Evolutionary conservation across 2,329 filamentous ascomycete genomes (phyloP), one percentile per base, ranked within the genome.

Genomic region (Raffaelea arxii): DNA sequence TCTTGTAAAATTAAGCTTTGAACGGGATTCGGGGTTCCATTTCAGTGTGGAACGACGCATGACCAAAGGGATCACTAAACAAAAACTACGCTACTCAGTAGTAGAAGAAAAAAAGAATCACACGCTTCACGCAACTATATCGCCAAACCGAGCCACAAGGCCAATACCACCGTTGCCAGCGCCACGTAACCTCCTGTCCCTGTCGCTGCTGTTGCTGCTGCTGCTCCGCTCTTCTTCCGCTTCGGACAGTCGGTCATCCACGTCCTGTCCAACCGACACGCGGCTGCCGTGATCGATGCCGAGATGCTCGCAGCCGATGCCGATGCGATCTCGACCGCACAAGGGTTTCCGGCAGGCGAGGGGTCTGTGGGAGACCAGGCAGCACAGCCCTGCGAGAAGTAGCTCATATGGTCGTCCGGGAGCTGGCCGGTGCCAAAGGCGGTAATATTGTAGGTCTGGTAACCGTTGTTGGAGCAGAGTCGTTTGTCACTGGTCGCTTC

Each of bases 281-380:
- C 27, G 21, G 35, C n/a, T 21, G 36, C 25, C 12, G 23, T 25
- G 32, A 24, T 35, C 30, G 25, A 27, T 21, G 39, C 22, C 35
- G 46, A 35, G 9, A 19, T 14, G 39, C 43, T 46, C 46, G 40
- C 41, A 7, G 46, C 18, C 30, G 49, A 46, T 5, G 41, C 49
- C 16, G 52, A 46, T 23, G 55, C 51, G 18, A 47, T 44, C 46
- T 53, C 49, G 48, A 44, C 40, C 56, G 53, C 25, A 23, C 23
- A 55, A 37, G 24, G 12, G 1, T 19, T 10, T 46, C 22, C 18
- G 37, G 11, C 27, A 25, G 14, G 23, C 25, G 10, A 16, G n/a
- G n/a, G 44, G 27, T 10, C 38, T n/a, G 10, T 19, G 23, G n/a
- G n/a, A n/a, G n/a, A n/a, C n/a, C 16, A 41, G 7, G 18, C 7